Base-by-base conservation (phyloP, 106 monocot species). In the Acorus calamus region DNA sequence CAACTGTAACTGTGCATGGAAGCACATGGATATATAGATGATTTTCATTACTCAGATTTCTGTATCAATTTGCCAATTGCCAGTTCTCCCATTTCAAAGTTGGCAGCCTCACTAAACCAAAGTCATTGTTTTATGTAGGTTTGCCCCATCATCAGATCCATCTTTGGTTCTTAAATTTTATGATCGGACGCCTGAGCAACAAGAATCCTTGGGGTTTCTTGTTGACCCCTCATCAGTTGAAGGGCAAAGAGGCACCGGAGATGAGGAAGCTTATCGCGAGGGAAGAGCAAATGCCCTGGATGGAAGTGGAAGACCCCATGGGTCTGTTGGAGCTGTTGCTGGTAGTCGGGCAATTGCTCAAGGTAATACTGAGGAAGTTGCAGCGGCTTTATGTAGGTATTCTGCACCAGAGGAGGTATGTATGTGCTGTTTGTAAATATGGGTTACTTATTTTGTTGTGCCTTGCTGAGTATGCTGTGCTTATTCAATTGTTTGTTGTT, bases 361-460 rank as follows among this genome's bases (percentile, higher is more conserved):
- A 59, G 76, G 71, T 53, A 83, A 81, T 61, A 67, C 73, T 70
- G 88, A 91, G n/a, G 75, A 92, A 69, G 75, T 83, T 69, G 76
- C 91, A 54, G 77, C 68, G 48, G 82, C 80, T 60, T 70, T 98
- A 10, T 98, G 79, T 68, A 88, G 92, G 62, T 98, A 98, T 65
- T 80, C 98, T 55, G 83, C 98, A 59, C 98, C 98, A 51, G 98
- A 98, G 77, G 98, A 98, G 88, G 98, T 98, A 71, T 53, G 44
- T 46, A 11, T 13, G 59, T 50, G 13, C 45, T 67, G 41, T 48
- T 66, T 3, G 60, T 42, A 9, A 41, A 11, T 53, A 53, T 53
- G 8, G 2, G 5, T 11, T 60, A 50, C 11, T 43, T 3, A 7
- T 53, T 11, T 63, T 54, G 47, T 42, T 47, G 8, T 56, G 28